Conservation (phyloP, 768 basidiomycete species). For the Chalciporus pseudorubinellus region DNA sequence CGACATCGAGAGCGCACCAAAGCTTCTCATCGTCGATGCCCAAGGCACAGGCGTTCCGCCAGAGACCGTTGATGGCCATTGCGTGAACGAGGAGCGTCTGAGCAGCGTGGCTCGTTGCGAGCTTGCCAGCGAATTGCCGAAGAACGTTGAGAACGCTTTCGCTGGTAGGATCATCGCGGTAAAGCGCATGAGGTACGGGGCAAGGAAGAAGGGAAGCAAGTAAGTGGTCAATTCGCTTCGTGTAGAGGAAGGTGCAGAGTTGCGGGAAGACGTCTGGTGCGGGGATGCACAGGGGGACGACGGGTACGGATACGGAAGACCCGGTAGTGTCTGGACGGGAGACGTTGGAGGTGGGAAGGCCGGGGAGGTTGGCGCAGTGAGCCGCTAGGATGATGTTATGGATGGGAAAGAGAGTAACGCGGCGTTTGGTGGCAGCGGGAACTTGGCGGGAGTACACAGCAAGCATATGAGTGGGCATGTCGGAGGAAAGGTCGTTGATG, state of each 20-base stretch:
- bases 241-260: slow-evolving; percentile 68
- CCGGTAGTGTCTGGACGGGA: slow-evolving; percentile 12
- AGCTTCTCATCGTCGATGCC: slow-evolving; percentile 48
- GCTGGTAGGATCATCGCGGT: slow-evolving; percentile 22
- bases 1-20: slow-evolving; percentile 47
- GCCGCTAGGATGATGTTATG: slow-evolving; percentile 37
- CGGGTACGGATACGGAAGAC: slow-evolving; percentile 44
- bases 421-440: slow-evolving; percentile 24
- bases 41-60: slow-evolving; percentile 49
- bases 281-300: slow-evolving; percentile 68
- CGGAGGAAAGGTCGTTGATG: slow-evolving; percentile 30
- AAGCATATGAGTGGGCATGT: slow-evolving; percentile 33
- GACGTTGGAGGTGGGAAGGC: slow-evolving; percentile 17
- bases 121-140: slow-evolving; percentile 12
- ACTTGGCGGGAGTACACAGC: slow-evolving; percentile 28
- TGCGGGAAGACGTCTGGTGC: slow-evolving; percentile 66
- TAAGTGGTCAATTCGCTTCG: slow-evolving; percentile 56
- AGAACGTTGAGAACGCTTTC: slow-evolving; percentile 12
- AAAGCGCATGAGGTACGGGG: slow-evolving; percentile 27
- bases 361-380: slow-evolving; percentile 30
- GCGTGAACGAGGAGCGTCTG: slow-evolving; percentile 36
- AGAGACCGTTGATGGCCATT: slow-evolving; percentile 42
- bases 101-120: slow-evolving; percentile 14
- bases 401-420: slow-evolving; percentile 35
- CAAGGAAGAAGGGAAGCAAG: slow-evolving; percentile 61